Base-by-base conservation (phyloP, 108 stramenopile species). In the Pseudonitzschia delicatissima region DNA sequence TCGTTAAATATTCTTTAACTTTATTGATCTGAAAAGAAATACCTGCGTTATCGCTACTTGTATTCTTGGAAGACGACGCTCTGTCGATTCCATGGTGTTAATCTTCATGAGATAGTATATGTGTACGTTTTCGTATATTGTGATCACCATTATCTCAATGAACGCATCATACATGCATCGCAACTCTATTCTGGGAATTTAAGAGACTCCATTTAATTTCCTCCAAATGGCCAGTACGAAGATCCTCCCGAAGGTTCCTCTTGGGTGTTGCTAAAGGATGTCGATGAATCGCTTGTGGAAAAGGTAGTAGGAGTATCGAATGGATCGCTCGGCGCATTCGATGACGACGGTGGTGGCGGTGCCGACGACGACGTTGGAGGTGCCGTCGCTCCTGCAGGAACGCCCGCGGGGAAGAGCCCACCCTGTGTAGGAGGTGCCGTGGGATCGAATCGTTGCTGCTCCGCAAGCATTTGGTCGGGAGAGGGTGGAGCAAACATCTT, bases 351-450 rank as follows among this genome's bases (percentile, higher is more conserved):
- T 34, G 62, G 55, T 6, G 68, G 42, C 5, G 68, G 49, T 13
- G 70, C 20, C 28, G 59, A 17, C 1, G 70, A 50, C 18, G 62
- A 25, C 4, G 45, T 27, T 5, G 66, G 47, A 7, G 57, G 37
- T 8, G 25, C 25, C 31, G 40, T 44, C 25, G 58, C 59, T 23
- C 59, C 49, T n/a, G 73, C 73, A 48, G 44, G 40, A 23, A 68
- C 57, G 15, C 64, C 61, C 27, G 37, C 6, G 21, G 88, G 81
- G 33, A 86, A 86, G 1, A 94, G 53, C 12, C 93, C 93, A 32
- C 90, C 90, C 15, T 70, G 70, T 3, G 90, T 94, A 1, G 93
- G 93, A n/a, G 93, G 93, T 13, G 93, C 93, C 35, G 93, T 94
- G 34, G 84, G 77, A 71, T 94, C 93, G 61, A 85, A 81, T 31